Evolutionary conservation across 176 grass and related monocot genomes (phyloP).

Genomic region (Poa annua): DNA sequence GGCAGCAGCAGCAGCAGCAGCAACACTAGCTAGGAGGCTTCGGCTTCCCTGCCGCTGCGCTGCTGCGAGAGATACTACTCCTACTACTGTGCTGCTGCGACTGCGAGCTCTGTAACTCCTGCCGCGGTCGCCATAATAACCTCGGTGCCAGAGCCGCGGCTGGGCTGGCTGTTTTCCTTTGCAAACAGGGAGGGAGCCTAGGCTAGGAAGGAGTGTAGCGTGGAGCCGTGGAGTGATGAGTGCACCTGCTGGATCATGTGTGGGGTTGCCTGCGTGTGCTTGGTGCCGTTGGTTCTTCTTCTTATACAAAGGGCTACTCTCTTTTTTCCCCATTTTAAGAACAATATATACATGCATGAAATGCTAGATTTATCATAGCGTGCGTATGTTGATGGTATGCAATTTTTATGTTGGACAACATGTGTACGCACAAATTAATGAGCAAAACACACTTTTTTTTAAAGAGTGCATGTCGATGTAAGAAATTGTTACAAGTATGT

Average conservation of each 20-base stretch:
- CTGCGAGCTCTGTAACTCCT: constrained; percentile 29
- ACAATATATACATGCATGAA: too few species aligned
- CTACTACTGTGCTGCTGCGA: neutral
- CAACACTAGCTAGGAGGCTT: neutral
- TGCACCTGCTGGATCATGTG: neutral
- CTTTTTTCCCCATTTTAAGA: too few species aligned
- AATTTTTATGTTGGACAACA: too few species aligned
- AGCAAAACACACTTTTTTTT: too few species aligned
- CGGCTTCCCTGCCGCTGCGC: constrained; percentile 15
- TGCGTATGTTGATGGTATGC: too few species aligned
- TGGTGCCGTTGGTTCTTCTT: neutral
- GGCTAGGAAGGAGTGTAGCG: too few species aligned
- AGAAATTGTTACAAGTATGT: neutral
- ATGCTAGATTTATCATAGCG: too few species aligned
- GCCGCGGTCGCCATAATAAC: constrained; percentile 35
- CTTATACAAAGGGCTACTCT: neutral
- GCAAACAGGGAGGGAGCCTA: too few species aligned
- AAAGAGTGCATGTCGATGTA: too few species aligned
- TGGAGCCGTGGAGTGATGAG: constrained; percentile 4
- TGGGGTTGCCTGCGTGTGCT: too few species aligned
- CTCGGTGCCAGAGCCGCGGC: constrained; percentile 36
- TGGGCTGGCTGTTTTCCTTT: too few species aligned
- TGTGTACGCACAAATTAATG: too few species aligned
- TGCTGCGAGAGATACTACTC: neutral
- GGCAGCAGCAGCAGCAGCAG: neutral